A percentile compares a stretch with the other conserved stretches of the same genome.
Evolutionary conservation across 176 grass and related monocot species (phyloP).

Genomic region (Microstegium vimineum): DNA sequence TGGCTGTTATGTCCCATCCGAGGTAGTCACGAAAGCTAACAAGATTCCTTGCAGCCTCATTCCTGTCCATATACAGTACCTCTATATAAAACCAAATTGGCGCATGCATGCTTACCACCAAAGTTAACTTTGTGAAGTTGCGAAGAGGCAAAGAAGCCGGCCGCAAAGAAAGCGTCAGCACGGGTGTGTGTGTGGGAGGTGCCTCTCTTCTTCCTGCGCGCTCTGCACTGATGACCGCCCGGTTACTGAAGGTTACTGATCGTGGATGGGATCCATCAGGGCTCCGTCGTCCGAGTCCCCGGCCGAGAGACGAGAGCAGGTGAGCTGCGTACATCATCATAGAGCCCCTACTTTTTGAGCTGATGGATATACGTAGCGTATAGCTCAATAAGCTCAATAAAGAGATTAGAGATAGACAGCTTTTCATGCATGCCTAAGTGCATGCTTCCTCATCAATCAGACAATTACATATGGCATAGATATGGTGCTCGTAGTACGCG

Average conservation of each 20-base stretch:
- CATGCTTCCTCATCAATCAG: too few species aligned
- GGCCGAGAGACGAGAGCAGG: neutral
- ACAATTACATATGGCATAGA: too few species aligned
- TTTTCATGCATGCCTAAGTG: neutral
- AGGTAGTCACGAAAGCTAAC: neutral
- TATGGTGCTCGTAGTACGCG: too few species aligned
- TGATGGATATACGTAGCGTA: neutral
- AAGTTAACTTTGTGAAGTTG: slow-evolving; percentile 33
- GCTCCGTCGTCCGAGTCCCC: too few species aligned
- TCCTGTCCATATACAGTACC: too few species aligned
- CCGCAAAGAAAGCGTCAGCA: slow-evolving; percentile 33
- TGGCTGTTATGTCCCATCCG: neutral
- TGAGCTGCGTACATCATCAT: neutral
- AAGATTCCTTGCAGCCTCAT: neutral
- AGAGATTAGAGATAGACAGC: neutral
- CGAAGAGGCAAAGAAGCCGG: slow-evolving; percentile 10
- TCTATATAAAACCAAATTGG: neutral
- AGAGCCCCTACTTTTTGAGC: neutral
- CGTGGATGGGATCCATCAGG: neutral
- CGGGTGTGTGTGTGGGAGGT: too few species aligned
- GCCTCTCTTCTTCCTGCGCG: neutral
- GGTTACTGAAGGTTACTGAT: too few species aligned
- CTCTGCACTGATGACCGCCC: neutral
- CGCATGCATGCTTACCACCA: slow-evolving; percentile 8
- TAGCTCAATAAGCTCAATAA: too few species aligned